Evolutionary conservation across 139 green algal genomes (phyloP), one percentile per base, ranked within the genome.

Genomic region (Volvox africanus): DNA sequence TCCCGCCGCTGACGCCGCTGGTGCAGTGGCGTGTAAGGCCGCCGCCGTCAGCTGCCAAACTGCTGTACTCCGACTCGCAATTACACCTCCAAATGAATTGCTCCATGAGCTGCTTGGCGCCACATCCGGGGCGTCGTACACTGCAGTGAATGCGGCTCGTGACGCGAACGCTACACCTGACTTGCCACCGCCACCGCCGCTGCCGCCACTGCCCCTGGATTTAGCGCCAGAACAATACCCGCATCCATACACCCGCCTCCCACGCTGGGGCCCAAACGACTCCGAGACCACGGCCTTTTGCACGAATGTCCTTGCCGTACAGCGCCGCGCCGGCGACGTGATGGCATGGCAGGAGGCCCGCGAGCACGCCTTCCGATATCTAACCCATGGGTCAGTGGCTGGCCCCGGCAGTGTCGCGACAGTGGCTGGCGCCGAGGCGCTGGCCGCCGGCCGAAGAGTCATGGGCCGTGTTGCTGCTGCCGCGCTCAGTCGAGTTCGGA

Each of bases 291-390:
- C 22, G 37, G 71, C 73, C 3, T 76, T 61, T 50, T 68, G 44
- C 71, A 0, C 28, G 9, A 13, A 28, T 0, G 17, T 83, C 1
- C 50, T 90, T 30, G 30, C 81, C 61, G 61, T 83, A 44, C 71
- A 90, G 30, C 37, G 86, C 13, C 86, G 71, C 1, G 86, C 86
- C 12, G 44, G 17, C 1, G 86, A 90, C 12, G 28, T 90, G 11
- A 62, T 90, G 73, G 73, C 26, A 11, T 90, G 86, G 86, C 73
- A 76, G 73, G 86, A 83, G 86, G 86, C 86, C 2, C n/a, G 86
- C 20, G 86, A 90, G 73, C 71, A 44, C 0, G 86, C 86, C 0
- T 68, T 68, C 14, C 37, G 71, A 21, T 36, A 80, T 50, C 1
- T 73, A 30, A 65, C 50, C 73, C 68, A 21, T 14, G 36, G 37